These are phyloP conservation scores for Microbotryomycetes sp. DNA, from an alignment of 1,284 basidiomycete genomes.

Conservation along the genomic window DNA sequence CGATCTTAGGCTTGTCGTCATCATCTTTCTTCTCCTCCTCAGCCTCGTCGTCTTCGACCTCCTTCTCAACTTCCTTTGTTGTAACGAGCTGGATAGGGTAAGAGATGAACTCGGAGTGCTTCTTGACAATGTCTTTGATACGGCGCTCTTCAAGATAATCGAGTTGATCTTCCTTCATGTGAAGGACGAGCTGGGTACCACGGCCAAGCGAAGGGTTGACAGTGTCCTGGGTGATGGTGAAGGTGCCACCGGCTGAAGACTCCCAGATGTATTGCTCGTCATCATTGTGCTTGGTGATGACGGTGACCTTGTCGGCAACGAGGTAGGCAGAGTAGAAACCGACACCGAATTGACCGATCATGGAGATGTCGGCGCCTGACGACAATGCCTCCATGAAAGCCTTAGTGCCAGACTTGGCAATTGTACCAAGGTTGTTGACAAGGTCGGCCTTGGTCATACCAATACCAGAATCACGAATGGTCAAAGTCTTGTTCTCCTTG, in stretches of 20 bases:
- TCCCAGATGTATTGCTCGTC: conserved; percentile 99
- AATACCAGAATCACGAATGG: conserved; percentile 92
- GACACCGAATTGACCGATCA: conserved; percentile 60
- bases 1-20: conserved; percentile 62
- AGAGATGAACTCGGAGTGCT: conserved; percentile 99
- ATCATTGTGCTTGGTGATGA: conserved; percentile 99
- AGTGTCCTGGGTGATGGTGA: conserved; percentile 95
- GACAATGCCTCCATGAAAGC: conserved; percentile 88
- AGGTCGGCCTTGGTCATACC: conserved; percentile 99
- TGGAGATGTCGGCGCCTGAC: conserved; percentile 91
- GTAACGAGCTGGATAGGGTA: conserved; percentile 99
- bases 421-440: conserved; percentile 99
- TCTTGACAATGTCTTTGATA: conserved; percentile 99
- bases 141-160: conserved; percentile 99
- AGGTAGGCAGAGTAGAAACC: conserved; percentile 99
- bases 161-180: conserved; percentile 96
- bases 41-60: conserved; percentile 40
- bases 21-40: conserved; percentile 61
- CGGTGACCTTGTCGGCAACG: conserved; percentile 94
- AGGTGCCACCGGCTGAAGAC: conserved; percentile 97
- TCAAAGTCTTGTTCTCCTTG: conserved; percentile 90
- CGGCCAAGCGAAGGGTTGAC: conserved; percentile 85
- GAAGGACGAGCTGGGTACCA: conserved; percentile 90
- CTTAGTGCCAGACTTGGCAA: conserved; percentile 94
- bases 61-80: conserved; percentile 91